These are phyloP conservation scores for Balamuthia mandrillaris DNA, from an alignment of 208 protist genomes.

Conservation along the genomic window DNA sequence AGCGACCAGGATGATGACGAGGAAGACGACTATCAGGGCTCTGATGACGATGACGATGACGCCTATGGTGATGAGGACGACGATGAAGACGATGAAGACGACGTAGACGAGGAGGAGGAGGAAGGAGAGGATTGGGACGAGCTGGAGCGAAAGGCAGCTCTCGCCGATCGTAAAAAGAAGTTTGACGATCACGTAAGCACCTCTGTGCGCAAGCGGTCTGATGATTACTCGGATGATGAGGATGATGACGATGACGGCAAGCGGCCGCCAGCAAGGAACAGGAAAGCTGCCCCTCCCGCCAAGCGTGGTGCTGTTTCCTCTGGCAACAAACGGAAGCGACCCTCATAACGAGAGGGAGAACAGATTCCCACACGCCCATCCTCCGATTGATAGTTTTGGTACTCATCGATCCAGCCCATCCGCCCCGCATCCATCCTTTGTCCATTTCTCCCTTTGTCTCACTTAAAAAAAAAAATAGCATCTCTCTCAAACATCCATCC, in stretches of 20 bases:
- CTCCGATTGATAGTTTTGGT: no score
- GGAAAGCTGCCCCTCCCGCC: background rate
- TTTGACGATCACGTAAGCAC: no score
- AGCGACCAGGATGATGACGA: background rate
- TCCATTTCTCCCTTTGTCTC: no score
- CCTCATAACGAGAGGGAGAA: no score
- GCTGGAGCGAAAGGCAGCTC: constrained; percentile 49
- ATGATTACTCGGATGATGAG: no score
- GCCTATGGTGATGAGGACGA: background rate
- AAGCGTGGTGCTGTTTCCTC: background rate
- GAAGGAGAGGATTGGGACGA: constrained; percentile 62
- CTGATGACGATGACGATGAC: constrained; percentile 49
- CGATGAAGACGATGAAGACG: constrained; percentile 44
- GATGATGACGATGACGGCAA: background rate
- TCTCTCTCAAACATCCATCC: no score
- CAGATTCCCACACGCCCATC: no score
- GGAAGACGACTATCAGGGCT: background rate
- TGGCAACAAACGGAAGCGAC: no score
- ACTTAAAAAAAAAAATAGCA: no score
- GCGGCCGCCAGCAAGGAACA: background rate
- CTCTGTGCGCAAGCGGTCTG: no score
- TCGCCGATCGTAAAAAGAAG: background rate
- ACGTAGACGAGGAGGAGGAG: constrained; percentile 57
- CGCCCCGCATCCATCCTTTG: no score
- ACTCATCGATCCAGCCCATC: no score